These are phyloP conservation scores for Quercus berberidifolia DNA, from an alignment of 306 rosid species.

Conservation along the genomic window DNA sequence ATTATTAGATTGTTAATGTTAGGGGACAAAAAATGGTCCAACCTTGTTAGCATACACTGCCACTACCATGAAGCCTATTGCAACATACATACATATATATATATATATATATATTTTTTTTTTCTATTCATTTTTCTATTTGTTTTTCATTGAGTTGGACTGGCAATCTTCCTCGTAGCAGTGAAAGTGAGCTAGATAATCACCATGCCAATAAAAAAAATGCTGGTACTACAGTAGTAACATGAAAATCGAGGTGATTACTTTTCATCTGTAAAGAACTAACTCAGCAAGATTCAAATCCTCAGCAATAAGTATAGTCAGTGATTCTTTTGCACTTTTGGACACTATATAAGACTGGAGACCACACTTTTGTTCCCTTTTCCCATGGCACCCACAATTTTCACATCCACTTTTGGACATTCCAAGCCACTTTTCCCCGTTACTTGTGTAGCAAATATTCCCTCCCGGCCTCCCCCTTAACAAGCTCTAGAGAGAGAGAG, in stretches of 20 bases:
- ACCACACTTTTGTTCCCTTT: slow-evolving; percentile 34
- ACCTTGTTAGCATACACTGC: no score
- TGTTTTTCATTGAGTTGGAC: no score
- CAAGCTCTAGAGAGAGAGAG: background rate
- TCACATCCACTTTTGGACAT: slow-evolving; percentile 1
- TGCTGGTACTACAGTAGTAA: background rate
- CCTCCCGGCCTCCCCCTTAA: background rate
- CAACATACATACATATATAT: no score
- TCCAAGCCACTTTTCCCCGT: slow-evolving; percentile 20
- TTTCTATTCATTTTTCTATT: no score
- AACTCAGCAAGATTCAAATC: slow-evolving; percentile 13
- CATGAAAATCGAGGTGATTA: background rate
- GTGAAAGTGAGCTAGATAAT: no score
- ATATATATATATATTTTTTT: no score
- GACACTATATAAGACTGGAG: slow-evolving; percentile 6
- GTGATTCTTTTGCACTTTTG: slow-evolving; percentile 23
- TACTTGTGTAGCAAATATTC: slow-evolving; percentile 38
- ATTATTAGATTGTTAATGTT: background rate
- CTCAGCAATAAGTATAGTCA: slow-evolving; percentile 12
- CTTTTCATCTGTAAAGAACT: background rate
- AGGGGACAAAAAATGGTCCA: background rate
- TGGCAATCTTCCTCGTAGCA: no score
- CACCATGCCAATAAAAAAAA: no score
- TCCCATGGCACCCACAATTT: slow-evolving; percentile 10
- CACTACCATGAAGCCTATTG: no score